Evolutionary conservation across 257 asterid genomes (phyloP), one percentile per base, ranked within the genome.

Genomic region (Solanum commersonii): DNA sequence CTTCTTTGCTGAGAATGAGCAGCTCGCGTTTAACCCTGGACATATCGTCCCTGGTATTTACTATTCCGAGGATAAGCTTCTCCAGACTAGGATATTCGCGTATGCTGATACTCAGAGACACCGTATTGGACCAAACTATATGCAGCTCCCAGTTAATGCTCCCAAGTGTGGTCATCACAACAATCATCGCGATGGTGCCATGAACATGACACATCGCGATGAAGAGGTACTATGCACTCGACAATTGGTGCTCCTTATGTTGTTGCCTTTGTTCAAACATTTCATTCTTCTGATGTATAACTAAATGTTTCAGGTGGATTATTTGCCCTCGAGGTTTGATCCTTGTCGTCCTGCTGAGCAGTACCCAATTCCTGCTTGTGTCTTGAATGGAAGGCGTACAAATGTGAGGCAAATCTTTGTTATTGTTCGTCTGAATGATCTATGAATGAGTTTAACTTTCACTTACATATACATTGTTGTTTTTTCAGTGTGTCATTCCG

Each of bases 151-250:
- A n/a, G 96, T 42, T 31, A 94, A 94, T 88, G 96, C 98, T 77
- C 98, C 98, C 34, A 94, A 93, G 87, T 85, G 87, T 85, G 90
- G 95, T 65, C 95, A 94, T 86, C 98, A 92, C 92, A 94, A 93
- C 88, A 94, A 94, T 88, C 98, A 94, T 87, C 95, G 94, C 56
- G 98, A 94, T 2, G 98, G 98, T 86, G 90, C 91, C 83, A 94
- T 94, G 96, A 93, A 94, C 90, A 92, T 94, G 90, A 94, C 94
- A 95, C 96, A 94, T 88, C 92, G 98, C 91, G 95, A 93, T 88
- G 98, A 93, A 90, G 98, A 94, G 98, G 98, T 93, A 90, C 35
- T 78, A 38, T 49, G 46, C 29, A 86, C 27, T 34, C 76, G 20
- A 22, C 83, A 10, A 74, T 11, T 10, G 5, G 83, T 37, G 33